Conservation (phyloP, 192 early-diverging fungal species). For the Entomortierella parvispora region DNA sequence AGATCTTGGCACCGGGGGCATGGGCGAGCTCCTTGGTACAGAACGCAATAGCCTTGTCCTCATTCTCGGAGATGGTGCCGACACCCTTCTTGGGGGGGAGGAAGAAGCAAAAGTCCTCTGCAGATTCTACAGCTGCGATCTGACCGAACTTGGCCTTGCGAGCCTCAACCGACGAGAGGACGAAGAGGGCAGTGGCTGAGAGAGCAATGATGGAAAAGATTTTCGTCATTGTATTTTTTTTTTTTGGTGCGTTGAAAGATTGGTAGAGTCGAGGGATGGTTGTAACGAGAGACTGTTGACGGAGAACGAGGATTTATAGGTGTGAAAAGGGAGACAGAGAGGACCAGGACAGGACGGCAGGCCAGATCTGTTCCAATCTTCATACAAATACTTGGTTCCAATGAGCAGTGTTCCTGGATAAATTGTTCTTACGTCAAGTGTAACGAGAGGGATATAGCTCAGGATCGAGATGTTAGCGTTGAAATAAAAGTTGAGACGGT, state of each 20-base stretch:
- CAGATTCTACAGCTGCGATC: conserved; percentile 7
- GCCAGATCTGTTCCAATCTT: too few relatives aligned
- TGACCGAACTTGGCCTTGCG: conserved; percentile 2
- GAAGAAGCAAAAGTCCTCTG: conserved; percentile 16
- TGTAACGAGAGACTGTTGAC: too few relatives aligned
- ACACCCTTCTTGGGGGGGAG: conserved; percentile 16
- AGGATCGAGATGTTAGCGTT: too few relatives aligned
- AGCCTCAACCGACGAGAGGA: background rate
- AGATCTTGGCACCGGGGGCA: conserved; percentile 44
- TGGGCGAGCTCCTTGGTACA: conserved; percentile 47
- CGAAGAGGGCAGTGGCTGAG: background rate
- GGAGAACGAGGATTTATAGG: too few relatives aligned
- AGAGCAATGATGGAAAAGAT: background rate
- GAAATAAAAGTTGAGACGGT: too few relatives aligned
- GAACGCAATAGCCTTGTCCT: conserved; percentile 53
- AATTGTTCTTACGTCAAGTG: too few relatives aligned
- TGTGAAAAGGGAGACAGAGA: too few relatives aligned
- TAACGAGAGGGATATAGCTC: too few relatives aligned
- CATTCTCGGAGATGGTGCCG: conserved; percentile 48
- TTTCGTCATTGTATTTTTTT: conserved; percentile 11
- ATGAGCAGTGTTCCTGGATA: too few relatives aligned
- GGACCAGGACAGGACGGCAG: too few relatives aligned
- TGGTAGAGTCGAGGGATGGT: too few relatives aligned
- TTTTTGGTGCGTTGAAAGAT: background rate
- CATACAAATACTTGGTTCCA: too few relatives aligned